A percentile compares a stretch with the other conserved stretches of the same genome.
These are phyloP conservation scores for Globisporangium abappressorium DNA, from an alignment of 352 stramenopile genomes.

Conservation along the genomic window DNA sequence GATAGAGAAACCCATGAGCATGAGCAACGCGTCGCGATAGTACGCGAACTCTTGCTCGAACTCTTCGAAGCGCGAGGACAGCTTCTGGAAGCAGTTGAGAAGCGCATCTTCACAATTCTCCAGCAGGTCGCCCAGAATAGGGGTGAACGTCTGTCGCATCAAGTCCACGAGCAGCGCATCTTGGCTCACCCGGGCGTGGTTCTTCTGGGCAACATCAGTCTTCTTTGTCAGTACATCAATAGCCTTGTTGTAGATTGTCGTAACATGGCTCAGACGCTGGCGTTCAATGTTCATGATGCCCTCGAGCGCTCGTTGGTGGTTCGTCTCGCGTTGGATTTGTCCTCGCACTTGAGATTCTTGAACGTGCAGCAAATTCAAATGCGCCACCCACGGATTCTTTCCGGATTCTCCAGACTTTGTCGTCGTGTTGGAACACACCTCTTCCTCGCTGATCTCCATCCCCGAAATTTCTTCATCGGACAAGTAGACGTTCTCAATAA, in stretches of 20 bases:
- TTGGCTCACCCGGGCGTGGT: slow-evolving; percentile 54
- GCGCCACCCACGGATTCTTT: slow-evolving; percentile 46
- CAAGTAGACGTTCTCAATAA: slow-evolving; percentile 50
- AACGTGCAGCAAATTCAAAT: slow-evolving; percentile 47
- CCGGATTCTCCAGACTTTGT: slow-evolving; percentile 13
- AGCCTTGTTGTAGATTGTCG: slow-evolving; percentile 54
- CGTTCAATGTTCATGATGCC: slow-evolving; percentile 74
- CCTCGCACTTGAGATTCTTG: slow-evolving; percentile 56
- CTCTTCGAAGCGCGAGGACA: slow-evolving; percentile 63
- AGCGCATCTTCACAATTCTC: slow-evolving; percentile 71
- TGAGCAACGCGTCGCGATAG: slow-evolving; percentile 60
- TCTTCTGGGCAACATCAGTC: slow-evolving; percentile 41
- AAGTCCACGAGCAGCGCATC: slow-evolving; percentile 59
- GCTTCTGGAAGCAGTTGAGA: slow-evolving; percentile 55
- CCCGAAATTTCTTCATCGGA: slow-evolving; percentile 51
- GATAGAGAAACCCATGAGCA: slow-evolving; percentile 27
- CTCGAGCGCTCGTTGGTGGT: slow-evolving; percentile 58
- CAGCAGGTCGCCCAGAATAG: slow-evolving; percentile 60
- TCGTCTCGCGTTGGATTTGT: slow-evolving; percentile 47
- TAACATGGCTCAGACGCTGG: slow-evolving; percentile 54
- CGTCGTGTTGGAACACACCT: slow-evolving; percentile 42
- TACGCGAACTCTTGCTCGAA: slow-evolving; percentile 81
- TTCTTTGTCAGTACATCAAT: slow-evolving; percentile 51
- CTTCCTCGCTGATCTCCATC: slow-evolving; percentile 66
- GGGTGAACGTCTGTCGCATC: slow-evolving; percentile 69